A percentile compares a stretch with the other conserved stretches of the same genome.
Conservation (phyloP, 768 basidiomycete species). For the Rubroboletus satanas region DNA sequence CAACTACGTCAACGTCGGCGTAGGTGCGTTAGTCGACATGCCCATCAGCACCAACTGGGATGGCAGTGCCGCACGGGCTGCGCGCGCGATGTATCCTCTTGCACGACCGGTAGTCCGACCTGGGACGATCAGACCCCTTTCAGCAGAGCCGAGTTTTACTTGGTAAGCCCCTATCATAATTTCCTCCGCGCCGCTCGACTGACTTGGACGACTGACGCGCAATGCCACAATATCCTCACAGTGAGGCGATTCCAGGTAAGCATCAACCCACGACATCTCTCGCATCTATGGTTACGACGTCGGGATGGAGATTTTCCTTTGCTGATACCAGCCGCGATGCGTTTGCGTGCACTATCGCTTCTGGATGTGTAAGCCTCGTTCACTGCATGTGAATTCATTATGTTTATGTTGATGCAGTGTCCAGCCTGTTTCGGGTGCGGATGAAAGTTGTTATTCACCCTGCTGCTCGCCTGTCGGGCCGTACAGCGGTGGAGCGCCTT, state of each 20-base stretch:
- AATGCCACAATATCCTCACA: neutral
- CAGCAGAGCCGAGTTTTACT: no score
- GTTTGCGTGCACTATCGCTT: conserved; percentile 17
- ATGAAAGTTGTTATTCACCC: neutral
- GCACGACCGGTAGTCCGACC: conserved; percentile 17
- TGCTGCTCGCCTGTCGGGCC: neutral
- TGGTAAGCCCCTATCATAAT: no score
- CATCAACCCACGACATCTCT: conserved; percentile 21
- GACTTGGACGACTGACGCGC: neutral
- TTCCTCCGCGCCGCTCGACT: neutral
- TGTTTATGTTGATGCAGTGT: neutral
- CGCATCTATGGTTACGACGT: conserved; percentile 10
- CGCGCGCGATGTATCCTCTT: conserved; percentile 9
- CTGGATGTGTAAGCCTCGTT: conserved; percentile 13
- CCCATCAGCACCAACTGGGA: no score
- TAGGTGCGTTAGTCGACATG: no score
- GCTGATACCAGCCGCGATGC: conserved; percentile 13
- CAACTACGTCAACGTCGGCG: no score
- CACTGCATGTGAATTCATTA: neutral
- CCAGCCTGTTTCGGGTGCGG: conserved; percentile 14
- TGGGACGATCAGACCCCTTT: conserved; percentile 8
- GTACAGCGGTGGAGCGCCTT: neutral
- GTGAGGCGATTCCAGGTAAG: neutral
- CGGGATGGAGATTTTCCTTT: conserved; percentile 17
- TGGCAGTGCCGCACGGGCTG: no score